phyloP scores from a whole-genome alignment of 306 rosid genomes.

The Rosa rugosa region DNA sequence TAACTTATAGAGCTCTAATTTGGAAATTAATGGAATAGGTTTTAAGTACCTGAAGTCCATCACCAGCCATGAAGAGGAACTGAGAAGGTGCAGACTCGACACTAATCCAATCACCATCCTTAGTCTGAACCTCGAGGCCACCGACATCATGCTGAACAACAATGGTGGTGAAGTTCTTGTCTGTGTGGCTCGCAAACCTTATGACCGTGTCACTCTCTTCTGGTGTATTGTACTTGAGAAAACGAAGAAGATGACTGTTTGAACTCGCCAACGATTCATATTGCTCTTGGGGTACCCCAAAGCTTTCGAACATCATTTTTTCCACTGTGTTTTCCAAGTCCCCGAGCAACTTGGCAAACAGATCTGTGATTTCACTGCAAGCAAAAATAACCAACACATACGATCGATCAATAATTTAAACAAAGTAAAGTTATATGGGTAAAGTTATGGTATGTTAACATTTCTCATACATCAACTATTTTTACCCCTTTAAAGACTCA shows the following conservation, averaged over 20 bases:
- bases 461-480: too few species aligned
- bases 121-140: slow-evolving; percentile 10
- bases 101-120: slow-evolving; percentile 6
- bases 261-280: background rate
- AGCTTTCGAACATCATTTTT: background rate
- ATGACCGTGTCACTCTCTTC: background rate
- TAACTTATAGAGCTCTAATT: too few species aligned
- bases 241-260: slow-evolving; percentile 15
- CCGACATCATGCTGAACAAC: slow-evolving; percentile 1
- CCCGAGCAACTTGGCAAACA: background rate
- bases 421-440: too few species aligned
- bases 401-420: background rate
- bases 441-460: too few species aligned
- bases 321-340: background rate
- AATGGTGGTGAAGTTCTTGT: slow-evolving; percentile 11
- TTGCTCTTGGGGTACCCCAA: background rate
- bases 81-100: background rate
- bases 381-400: background rate
- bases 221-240: background rate
- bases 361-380: background rate
- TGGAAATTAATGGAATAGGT: too few species aligned
- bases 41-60: slow-evolving; percentile 7
- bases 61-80: background rate
- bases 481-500: too few species aligned
- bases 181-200: slow-evolving; percentile 11